Evolutionary conservation across 345 rosid genomes (phyloP), one percentile per base, ranked within the genome.

Genomic region (Syzygium grande): DNA sequence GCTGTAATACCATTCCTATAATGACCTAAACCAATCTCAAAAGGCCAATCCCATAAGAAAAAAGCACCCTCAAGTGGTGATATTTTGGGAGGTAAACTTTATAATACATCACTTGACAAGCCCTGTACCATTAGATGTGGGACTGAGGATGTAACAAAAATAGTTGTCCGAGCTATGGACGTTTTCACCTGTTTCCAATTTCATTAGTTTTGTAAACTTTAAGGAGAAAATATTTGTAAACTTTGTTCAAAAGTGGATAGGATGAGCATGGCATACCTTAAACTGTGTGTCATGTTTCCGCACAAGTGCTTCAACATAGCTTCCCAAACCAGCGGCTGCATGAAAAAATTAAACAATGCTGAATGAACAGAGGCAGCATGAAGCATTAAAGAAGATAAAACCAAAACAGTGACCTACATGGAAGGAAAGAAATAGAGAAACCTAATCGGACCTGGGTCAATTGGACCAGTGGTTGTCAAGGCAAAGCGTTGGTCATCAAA

Each of bases 311-410:
- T 98, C 99, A 65, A 98, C 98, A 87, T 97, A 94, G 93, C 96
- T 95, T 90, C 98, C 99, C 89, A 98, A 90, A 87, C 99, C 98
- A 90, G 99, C 94, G 91, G 97, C 99, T 98, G 95, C 88, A 73
- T 68, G 17, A 34, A 86, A 25, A 68, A 86, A 30, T 51, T 49
- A 73, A 73, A 73, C 49, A 19, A 73, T 73, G 49, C 49, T 38
- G 25, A 73, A 38, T 73, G 27, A 73, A 38, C 83, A 73, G 49
- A 38, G 25, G 83, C 49, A 38, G 83, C 49, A 73, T 73, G 9
- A 34, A 73, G 27, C 83, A 19, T 34, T 73, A 73, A 38, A 73
- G 83, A 73, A 38, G 83, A 25, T 53, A 63, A 41, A 84, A 43
- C 68, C 84, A 55, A 77, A 49, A 11, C 21, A 53, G 85, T 34